Evolutionary conservation across 108 stramenopile genomes (phyloP), one percentile per base, ranked within the genome.

Genomic region (Nitzschia palea): DNA sequence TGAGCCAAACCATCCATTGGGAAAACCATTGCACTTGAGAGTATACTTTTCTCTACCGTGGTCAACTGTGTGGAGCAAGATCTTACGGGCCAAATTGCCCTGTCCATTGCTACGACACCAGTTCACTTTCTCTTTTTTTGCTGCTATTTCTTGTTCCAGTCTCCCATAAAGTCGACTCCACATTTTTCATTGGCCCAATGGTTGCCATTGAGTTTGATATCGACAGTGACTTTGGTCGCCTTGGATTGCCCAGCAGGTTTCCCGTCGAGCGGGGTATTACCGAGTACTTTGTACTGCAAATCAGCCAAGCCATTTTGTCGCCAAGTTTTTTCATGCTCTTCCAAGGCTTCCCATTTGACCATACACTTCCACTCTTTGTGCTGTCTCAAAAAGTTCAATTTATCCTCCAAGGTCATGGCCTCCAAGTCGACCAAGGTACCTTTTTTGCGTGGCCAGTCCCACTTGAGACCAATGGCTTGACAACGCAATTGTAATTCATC

Each of bases 311-410:
- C 98, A 81, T 97, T 97, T 18, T 60, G 61, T 32, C 69, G 82
- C 96, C 98, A 98, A 20, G 94, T 97, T 30, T 44, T 68, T 29
- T 68, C 85, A 76, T 99, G 97, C 74, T 99, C 98, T 42, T 95
- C 94, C 48, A 96, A 67, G 1, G 86, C 91, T 68, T 99, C 98
- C 91, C 93, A 92, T 68, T 98, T 98, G 56, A 94, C 86, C 82
- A 94, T 96, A 61, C 97, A 98, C 76, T 98, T 98, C 97, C 97
- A 97, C 65, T 93, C 82, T 62, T 89, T 83, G 51, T 94, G 78
- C 18, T 77, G 31, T 36, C 80, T 71, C 42, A 97, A 63, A 55
- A 92, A 94, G 18, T 71, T 50, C 29, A 95, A 57, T 67, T 94
- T 95, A 67, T 91, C 80, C 12, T 47, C 23, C 17, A 97, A 48